phyloP scores from a whole-genome alignment of 1,139 yeast species.

The Yamadazyma diddensiae region DNA sequence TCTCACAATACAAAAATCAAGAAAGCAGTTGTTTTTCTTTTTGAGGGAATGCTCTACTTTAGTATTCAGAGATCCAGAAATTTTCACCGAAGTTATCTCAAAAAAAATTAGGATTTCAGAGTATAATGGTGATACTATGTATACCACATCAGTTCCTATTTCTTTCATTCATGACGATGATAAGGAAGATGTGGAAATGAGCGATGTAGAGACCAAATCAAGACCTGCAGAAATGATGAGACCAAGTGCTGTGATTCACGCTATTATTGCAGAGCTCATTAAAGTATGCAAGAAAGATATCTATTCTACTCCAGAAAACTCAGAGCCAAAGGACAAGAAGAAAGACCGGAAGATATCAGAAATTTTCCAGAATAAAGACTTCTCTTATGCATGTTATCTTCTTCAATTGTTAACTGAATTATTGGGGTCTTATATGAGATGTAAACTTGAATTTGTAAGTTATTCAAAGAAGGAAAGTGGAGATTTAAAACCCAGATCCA shows the following conservation, averaged over 20 bases:
- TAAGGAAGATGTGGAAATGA: slow-evolving; percentile 34
- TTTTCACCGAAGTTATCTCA: slow-evolving; percentile 53
- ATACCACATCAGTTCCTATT: slow-evolving; percentile 18
- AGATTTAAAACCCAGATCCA: slow-evolving; percentile 57
- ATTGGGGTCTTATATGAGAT: slow-evolving; percentile 71
- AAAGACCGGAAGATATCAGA: slow-evolving; percentile 22
- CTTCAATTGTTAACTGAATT: slow-evolving; percentile 70
- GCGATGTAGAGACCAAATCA: slow-evolving; percentile 21
- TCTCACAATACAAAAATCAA: slow-evolving; percentile 18
- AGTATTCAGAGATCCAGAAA: slow-evolving; percentile 56
- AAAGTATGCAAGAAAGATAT: slow-evolving; percentile 51
- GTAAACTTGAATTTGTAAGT: slow-evolving; percentile 79
- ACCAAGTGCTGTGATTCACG: slow-evolving; percentile 60
- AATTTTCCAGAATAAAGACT: slow-evolving; percentile 42
- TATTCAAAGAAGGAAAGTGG: slow-evolving; percentile 56
- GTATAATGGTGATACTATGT: slow-evolving; percentile 33
- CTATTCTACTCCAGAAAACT: slow-evolving; percentile 31
- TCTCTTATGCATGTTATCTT: slow-evolving; percentile 65
- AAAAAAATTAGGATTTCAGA: slow-evolving; percentile 48
- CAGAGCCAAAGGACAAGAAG: slow-evolving; percentile 14
- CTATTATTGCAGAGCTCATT: slow-evolving; percentile 64
- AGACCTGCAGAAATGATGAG: slow-evolving; percentile 8
- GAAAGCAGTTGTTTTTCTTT: slow-evolving; percentile 49
- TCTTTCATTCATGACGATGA: slow-evolving; percentile 13
- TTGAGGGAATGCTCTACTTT: slow-evolving; percentile 55